Base-by-base conservation (phyloP, 2,329 filamentous ascomycete genomes). In the Neonectria neomacrospora region DNA sequence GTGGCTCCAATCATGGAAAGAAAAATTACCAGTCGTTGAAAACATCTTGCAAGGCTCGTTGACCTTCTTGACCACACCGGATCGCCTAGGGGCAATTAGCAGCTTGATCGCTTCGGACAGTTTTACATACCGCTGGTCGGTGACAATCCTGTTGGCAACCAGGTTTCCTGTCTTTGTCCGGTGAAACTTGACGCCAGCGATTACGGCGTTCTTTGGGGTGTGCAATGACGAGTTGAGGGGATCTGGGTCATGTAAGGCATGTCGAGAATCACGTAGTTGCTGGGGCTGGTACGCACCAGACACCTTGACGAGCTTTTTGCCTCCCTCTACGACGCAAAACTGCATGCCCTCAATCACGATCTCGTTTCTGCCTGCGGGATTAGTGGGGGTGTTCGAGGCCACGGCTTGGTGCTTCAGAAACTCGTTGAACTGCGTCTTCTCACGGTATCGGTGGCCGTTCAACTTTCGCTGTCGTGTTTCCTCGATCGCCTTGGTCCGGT, bases 81-180 rank as follows among this genome's bases (percentile, higher is more conserved):
- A 80, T 76, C 80, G 81, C 67, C 85, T 87, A 73, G 37, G 39
- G 4, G 14, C 47, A 66, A 76, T 82, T 75, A 87, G 84, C 73
- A 69, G 70, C 51, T 74, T 72, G 64, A 61, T 59, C 61, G 23
- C 54, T 51, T 8, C 22, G 39, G 63, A 50, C 55, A 63, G 69
- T 58, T 61, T 30, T 54, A 85, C 89, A 80, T 88, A 95, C 92
- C 88, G 90, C 78, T 92, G 91, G 66, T 89, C 89, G 76, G 90
- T 89, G 63, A 95, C 86, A 59, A 93, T 84, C 67, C 91, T 89
- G 73, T 91, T 86, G 58, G 93, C 90, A 74, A 94, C 91, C 26
- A 97, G 86, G 71, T 97, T 97, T 65, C 94, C 94, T 71, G 90
- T 91, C 77, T 95, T 96, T 78, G 92, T 97, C 69, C 94, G 88